phyloP scores from a whole-genome alignment of 345 rosid genomes.

The Bruguiera parviflora region DNA sequence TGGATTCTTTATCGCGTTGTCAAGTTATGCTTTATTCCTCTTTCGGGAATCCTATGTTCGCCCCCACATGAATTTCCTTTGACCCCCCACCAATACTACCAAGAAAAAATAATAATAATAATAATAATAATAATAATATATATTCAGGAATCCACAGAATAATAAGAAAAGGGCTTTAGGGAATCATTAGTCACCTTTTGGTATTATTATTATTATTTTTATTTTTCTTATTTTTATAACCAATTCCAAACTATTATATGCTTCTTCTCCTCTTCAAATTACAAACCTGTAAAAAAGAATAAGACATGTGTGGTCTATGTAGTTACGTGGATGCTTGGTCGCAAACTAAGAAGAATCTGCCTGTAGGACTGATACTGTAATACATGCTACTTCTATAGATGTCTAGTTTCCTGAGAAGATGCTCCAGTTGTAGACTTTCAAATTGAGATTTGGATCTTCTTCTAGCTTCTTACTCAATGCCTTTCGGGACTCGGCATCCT shows the following conservation, averaged over 20 bases:
- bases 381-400: background rate
- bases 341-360: background rate
- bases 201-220: no score
- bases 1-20: slow-evolving; percentile 29
- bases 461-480: slow-evolving; percentile 49
- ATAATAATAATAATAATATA: no score
- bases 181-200: no score
- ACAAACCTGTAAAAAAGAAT: background rate
- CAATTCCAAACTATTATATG: background rate
- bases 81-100: no score
- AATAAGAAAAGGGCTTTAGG: no score
- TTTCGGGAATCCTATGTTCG: background rate
- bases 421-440: slow-evolving; percentile 62
- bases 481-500: slow-evolving; percentile 47
- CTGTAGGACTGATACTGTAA: background rate
- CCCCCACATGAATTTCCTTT: background rate
- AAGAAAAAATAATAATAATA: no score
- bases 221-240: background rate
- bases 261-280: background rate
- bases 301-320: background rate
- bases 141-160: no score
- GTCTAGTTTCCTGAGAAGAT: slow-evolving; percentile 27
- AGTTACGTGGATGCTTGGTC: background rate
- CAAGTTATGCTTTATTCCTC: slow-evolving; percentile 17
- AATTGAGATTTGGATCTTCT: slow-evolving; percentile 45